Evolutionary conservation across 1,139 yeast genomes (phyloP).

Genomic region (Lodderomyces theae): DNA sequence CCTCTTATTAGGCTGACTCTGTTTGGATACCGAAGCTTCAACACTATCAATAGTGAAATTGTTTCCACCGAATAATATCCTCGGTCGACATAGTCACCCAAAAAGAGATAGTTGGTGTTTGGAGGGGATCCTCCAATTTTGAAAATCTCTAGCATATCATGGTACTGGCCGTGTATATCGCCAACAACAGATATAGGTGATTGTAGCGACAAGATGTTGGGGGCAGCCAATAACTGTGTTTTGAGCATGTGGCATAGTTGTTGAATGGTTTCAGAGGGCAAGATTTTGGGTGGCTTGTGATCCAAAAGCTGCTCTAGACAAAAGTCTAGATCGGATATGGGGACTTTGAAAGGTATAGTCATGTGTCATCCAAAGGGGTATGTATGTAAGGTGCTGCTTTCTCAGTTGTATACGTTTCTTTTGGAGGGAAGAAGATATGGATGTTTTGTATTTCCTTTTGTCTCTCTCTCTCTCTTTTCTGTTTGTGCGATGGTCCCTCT

Average conservation of each 20-base stretch:
- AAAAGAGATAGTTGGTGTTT: slow-evolving; percentile 82
- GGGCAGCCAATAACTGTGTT: slow-evolving; percentile 36
- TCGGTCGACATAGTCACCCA: slow-evolving; percentile 91
- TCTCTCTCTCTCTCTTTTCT: not conserved
- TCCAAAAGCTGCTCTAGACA: slow-evolving; percentile 44
- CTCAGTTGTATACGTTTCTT: too few species aligned
- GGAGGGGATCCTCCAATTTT: slow-evolving; percentile 93
- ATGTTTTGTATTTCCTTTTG: not conserved
- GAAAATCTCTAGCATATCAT: slow-evolving; percentile 88
- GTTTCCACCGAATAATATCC: slow-evolving; percentile 93
- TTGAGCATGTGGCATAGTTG: slow-evolving; percentile 45
- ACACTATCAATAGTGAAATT: slow-evolving; percentile 74
- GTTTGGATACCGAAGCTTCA: slow-evolving; percentile 83
- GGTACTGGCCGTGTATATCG: slow-evolving; percentile 97
- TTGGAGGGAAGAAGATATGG: too few species aligned
- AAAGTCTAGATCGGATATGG: slow-evolving; percentile 42
- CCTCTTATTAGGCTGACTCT: slow-evolving; percentile 83
- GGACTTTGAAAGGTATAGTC: slow-evolving; percentile 35
- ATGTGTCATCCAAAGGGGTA: slow-evolving; percentile 19
- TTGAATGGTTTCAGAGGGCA: slow-evolving; percentile 43
- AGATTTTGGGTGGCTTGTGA: slow-evolving; percentile 42
- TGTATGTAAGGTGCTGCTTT: too few species aligned
- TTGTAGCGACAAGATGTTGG: slow-evolving; percentile 75
- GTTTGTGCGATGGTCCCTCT: too few species aligned
- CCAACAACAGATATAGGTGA: slow-evolving; percentile 98